Evolutionary conservation across 1,284 basidiomycete species (phyloP).

Genomic region (Entoloma clypeatum): DNA sequence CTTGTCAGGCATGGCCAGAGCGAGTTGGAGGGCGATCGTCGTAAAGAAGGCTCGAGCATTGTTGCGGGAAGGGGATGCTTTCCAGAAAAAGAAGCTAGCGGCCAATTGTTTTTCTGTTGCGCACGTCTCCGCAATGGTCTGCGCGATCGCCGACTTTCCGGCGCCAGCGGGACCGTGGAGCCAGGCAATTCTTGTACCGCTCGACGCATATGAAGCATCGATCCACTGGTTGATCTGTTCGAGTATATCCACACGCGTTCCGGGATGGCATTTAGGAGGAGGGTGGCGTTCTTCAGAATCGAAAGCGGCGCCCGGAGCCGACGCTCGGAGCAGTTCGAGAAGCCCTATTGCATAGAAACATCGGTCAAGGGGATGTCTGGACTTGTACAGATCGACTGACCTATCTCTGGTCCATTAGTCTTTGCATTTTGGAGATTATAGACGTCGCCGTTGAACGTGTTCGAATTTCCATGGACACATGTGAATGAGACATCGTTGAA

Average conservation of each 20-base stretch:
- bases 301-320: slow-evolving; percentile 3
- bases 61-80: slow-evolving; percentile 11
- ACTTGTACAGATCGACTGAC: too few species aligned
- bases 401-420: too few species aligned
- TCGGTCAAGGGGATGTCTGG: too few species aligned
- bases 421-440: too few species aligned
- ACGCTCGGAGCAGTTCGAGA: neutral
- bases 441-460: too few species aligned
- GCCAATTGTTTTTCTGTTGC: slow-evolving; percentile 8
- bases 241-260: slow-evolving; percentile 17
- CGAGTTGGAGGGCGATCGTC: slow-evolving; percentile 26
- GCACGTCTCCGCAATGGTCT: slow-evolving; percentile 20
- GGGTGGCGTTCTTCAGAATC: slow-evolving; percentile 17
- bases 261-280: slow-evolving; percentile 20
- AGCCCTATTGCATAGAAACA: too few species aligned
- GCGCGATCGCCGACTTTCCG: slow-evolving; percentile 27
- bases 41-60: slow-evolving; percentile 15
- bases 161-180: slow-evolving; percentile 24
- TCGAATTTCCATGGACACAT: too few species aligned
- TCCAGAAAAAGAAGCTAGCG: slow-evolving; percentile 24
- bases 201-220: slow-evolving; percentile 4
- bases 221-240: slow-evolving; percentile 15
- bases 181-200: slow-evolving; percentile 20
- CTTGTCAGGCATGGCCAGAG: slow-evolving; percentile 12
- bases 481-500: too few species aligned